Conservation (phyloP, 1,284 basidiomycete species). For the Cutaneotrichosporon sp. region DNA sequence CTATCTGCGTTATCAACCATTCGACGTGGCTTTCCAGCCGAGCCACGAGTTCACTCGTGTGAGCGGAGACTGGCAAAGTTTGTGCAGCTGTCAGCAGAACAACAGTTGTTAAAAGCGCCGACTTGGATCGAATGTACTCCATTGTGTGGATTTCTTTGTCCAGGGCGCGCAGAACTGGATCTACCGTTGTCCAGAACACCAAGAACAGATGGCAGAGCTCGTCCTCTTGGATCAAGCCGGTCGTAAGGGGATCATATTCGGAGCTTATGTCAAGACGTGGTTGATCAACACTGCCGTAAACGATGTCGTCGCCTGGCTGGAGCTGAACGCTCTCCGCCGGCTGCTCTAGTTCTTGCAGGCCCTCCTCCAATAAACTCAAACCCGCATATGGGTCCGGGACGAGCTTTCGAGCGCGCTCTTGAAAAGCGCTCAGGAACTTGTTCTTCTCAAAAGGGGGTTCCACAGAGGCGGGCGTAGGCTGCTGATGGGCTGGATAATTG, state of each 20-base stretch:
- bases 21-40: conserved; percentile 19
- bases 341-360: conserved; percentile 1
- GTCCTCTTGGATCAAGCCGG: conserved; percentile 7
- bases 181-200: conserved; percentile 16
- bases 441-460: conserved; percentile 7
- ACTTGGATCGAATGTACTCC: conserved; percentile 11
- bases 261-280: conserved; percentile 13
- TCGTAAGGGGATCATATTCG: conserved; percentile 13
- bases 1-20: conserved; percentile 6
- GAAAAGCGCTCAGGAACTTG: conserved; percentile 14
- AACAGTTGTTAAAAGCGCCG: conserved; percentile 10
- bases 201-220: conserved; percentile 11
- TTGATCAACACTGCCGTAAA: conserved; percentile 18
- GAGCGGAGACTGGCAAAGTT: conserved; percentile 17
- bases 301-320: conserved; percentile 15
- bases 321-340: neutral
- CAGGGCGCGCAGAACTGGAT: conserved; percentile 11
- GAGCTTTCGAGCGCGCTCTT: conserved; percentile 10
- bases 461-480: neutral
- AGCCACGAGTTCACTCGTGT: conserved; percentile 13
- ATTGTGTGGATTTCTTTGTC: conserved; percentile 19
- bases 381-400: conserved; percentile 20
- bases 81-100: conserved; percentile 16
- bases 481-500: conserved; percentile 1
- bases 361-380: conserved; percentile 17